Percentiles rank a stretch among this genome's conserved stretches.
Conservation (phyloP, 2,329 filamentous ascomycete genomes). For the Nemania serpens region DNA sequence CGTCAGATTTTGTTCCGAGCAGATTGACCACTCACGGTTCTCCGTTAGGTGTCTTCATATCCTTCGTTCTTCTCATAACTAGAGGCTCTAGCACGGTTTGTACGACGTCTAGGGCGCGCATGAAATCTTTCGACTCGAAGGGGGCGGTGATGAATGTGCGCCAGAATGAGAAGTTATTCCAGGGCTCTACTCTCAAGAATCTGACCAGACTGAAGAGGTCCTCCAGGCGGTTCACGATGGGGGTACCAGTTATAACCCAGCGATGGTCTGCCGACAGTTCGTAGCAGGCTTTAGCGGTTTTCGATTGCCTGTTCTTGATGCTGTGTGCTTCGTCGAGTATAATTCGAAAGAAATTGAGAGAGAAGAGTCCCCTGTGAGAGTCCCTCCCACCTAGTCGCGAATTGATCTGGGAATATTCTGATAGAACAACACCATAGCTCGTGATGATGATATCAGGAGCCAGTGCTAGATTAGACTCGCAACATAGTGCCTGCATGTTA, state of each 20-base stretch:
- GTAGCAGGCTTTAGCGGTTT: conserved; percentile 94
- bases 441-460: conserved; percentile 93
- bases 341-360: conserved; percentile 89
- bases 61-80: conserved; percentile 93
- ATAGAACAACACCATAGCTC: conserved; percentile 89
- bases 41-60: conserved; percentile 94
- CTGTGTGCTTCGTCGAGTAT: conserved; percentile 95
- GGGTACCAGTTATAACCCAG: conserved; percentile 93
- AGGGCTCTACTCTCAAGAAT: conserved; percentile 92
- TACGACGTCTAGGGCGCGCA: conserved; percentile 92
- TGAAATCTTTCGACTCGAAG: conserved; percentile 93
- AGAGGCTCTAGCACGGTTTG: conserved; percentile 95
- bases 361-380: conserved; percentile 78
- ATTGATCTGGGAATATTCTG: conserved; percentile 80
- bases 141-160: conserved; percentile 97
- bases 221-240: conserved; percentile 94
- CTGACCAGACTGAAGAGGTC: conserved; percentile 92
- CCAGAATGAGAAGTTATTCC: conserved; percentile 99
- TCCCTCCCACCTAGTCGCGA: conserved; percentile 68
- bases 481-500: conserved; percentile 80
- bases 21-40: conserved; percentile 43
- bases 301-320: conserved; percentile 89
- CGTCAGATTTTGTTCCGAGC: background rate
- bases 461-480: conserved; percentile 69
- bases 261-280: conserved; percentile 83